A percentile compares a stretch with the other conserved stretches of the same genome.
These are phyloP conservation scores for Penicillium sp. DNA, from an alignment of 2,329 filamentous ascomycete genomes.

Conservation along the genomic window DNA sequence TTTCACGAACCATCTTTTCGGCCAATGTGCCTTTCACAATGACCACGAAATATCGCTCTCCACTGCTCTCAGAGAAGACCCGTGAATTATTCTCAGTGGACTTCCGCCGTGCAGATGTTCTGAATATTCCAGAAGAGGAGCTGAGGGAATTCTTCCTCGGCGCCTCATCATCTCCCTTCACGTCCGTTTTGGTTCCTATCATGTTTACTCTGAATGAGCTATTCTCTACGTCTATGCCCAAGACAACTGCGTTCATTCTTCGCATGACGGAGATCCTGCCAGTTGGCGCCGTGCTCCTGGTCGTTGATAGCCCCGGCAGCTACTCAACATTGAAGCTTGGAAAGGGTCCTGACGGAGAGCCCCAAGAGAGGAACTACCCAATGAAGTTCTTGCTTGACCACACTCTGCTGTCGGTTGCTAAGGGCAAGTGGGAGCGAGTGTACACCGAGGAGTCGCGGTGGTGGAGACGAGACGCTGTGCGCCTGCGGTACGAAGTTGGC, in stretches of 20 bases:
- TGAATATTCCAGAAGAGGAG: slow-evolving; percentile 42
- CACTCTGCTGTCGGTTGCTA: slow-evolving; percentile 61
- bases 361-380: slow-evolving; percentile 67
- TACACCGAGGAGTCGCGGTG: slow-evolving; percentile 76
- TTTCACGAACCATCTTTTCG: slow-evolving; percentile 58
- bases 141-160: slow-evolving; percentile 39
- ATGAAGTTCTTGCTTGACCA: slow-evolving; percentile 94
- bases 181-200: slow-evolving; percentile 67
- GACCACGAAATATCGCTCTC: slow-evolving; percentile 31
- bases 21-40: slow-evolving; percentile 29
- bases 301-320: slow-evolving; percentile 90
- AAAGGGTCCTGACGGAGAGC: slow-evolving; percentile 45
- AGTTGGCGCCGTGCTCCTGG: slow-evolving; percentile 69
- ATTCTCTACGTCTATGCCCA: slow-evolving; percentile 73
- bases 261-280: slow-evolving; percentile 62
- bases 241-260: slow-evolving; percentile 76
- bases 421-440: slow-evolving; percentile 69
- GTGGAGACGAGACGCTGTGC: slow-evolving; percentile 70
- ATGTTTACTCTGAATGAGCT: slow-evolving; percentile 97
- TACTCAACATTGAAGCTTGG: slow-evolving; percentile 81
- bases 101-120: slow-evolving; percentile 55
- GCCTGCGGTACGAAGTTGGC: slow-evolving; percentile 75
- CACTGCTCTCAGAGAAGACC: slow-evolving; percentile 22
- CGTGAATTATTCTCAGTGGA: slow-evolving; percentile 29
- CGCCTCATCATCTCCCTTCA: neutral